Conservation (phyloP, 352 stramenopile species). For the Phytophthora vignae region DNA sequence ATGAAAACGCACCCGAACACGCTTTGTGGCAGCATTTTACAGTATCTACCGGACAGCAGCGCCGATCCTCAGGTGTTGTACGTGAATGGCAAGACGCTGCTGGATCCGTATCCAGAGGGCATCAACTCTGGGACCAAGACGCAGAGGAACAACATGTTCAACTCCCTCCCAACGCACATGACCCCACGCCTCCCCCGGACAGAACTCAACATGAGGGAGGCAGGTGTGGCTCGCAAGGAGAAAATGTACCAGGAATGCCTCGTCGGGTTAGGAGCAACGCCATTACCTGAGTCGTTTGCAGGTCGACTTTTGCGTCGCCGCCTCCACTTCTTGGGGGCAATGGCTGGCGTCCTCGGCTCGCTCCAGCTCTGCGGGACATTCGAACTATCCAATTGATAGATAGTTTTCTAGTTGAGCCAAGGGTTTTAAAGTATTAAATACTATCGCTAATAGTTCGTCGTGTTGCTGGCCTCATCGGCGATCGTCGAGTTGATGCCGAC, state of each 20-base stretch:
- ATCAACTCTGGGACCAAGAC: background rate
- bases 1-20: background rate
- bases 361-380: background rate
- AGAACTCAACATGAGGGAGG: background rate
- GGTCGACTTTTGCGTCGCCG: background rate
- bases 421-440: too few species aligned
- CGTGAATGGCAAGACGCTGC: background rate
- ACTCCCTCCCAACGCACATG: background rate
- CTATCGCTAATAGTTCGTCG: constrained; percentile 11
- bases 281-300: background rate
- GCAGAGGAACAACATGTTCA: constrained; percentile 8
- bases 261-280: background rate
- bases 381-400: background rate
- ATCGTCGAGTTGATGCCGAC: constrained; percentile 8
- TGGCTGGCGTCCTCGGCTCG: background rate
- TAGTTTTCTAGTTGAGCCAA: background rate
- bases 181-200: background rate
- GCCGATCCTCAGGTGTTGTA: background rate
- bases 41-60: background rate
- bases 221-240: background rate
- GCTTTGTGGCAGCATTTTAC: constrained; percentile 1
- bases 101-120: constrained; percentile 1
- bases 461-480: background rate
- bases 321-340: constrained; percentile 1
- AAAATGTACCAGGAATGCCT: constrained; percentile 1